Percentiles rank a stretch among this genome's conserved stretches.
These are phyloP conservation scores for Tetrapyrgos nigripes DNA, from an alignment of 1,284 basidiomycete genomes.

Conservation along the genomic window DNA sequence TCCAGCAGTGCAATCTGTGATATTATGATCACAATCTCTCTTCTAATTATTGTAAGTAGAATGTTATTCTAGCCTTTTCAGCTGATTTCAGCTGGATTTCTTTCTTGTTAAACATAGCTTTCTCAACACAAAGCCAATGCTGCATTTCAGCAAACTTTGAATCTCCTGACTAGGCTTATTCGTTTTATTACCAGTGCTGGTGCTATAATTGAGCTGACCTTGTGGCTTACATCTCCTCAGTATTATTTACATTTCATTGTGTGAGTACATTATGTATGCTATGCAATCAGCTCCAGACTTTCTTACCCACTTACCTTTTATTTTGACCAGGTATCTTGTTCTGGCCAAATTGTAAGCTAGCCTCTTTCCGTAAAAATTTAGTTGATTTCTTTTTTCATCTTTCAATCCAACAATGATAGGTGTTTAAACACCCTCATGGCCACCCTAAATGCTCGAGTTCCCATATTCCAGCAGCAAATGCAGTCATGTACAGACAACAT, in stretches of 20 bases:
- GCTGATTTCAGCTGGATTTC: too few relatives aligned
- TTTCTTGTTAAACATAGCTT: constrained; percentile 6
- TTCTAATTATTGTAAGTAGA: constrained; percentile 16
- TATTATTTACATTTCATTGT: constrained; percentile 21
- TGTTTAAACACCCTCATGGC: constrained; percentile 19
- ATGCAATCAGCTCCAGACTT: not conserved
- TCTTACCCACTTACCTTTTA: not conserved
- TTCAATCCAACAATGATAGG: not conserved
- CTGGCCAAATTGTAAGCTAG: constrained; percentile 17
- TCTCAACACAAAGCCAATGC: constrained; percentile 2
- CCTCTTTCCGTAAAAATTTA: not conserved
- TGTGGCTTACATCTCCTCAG: constrained; percentile 15
- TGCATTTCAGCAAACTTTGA: constrained; percentile 7
- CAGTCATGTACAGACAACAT: too few relatives aligned
- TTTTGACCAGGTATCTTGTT: constrained; percentile 10
- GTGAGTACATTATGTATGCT: too few relatives aligned
- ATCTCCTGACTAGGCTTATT: constrained; percentile 22
- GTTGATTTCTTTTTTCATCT: not conserved
- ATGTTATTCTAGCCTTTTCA: too few relatives aligned
- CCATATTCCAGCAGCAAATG: not conserved
- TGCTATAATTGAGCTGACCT: constrained; percentile 20
- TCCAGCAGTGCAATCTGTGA: constrained; percentile 16
- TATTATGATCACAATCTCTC: constrained; percentile 17
- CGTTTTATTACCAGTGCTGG: constrained; percentile 23
- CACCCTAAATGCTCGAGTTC: constrained; percentile 13